Conservation (phyloP, 129 eudicot genomes). For the Saposhnikovia divaricata region DNA sequence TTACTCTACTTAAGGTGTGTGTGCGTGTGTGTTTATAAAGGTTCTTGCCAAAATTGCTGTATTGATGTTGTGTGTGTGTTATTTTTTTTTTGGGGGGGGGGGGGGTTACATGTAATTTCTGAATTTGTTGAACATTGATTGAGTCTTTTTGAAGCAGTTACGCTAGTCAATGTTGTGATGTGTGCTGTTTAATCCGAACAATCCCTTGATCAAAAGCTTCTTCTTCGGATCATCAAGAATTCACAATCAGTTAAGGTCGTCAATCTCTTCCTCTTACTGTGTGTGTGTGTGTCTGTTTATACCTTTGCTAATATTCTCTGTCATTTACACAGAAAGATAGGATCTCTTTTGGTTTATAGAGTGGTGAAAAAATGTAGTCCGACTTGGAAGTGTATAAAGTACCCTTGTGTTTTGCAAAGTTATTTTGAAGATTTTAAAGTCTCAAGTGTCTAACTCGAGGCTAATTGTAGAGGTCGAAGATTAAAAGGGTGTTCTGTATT, state of each 20-base stretch:
- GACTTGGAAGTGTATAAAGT: neutral
- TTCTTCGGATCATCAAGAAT: slow-evolving; percentile 59
- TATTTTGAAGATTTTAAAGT: neutral
- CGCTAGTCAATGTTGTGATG: slow-evolving; percentile 62
- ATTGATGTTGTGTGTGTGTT: neutral
- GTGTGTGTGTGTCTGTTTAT: too few species aligned
- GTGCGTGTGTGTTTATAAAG: neutral
- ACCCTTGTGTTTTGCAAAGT: neutral
- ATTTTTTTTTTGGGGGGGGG: too few species aligned
- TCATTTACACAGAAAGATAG: neutral
- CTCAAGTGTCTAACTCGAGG: neutral
- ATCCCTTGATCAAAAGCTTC: slow-evolving; percentile 67
- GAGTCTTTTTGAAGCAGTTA: slow-evolving; percentile 52
- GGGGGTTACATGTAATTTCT: neutral
- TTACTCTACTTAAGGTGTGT: slow-evolving; percentile 40
- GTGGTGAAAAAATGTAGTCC: neutral
- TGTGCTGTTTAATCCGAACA: slow-evolving; percentile 58
- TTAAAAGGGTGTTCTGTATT: neutral
- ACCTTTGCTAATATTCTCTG: neutral
- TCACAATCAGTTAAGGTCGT: slow-evolving; percentile 63
- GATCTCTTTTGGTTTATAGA: neutral
- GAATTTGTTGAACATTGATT: neutral
- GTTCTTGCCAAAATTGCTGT: too few species aligned
- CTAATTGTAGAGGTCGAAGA: neutral
- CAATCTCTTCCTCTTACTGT: neutral